Percentiles rank a stretch among this genome's conserved stretches.
Evolutionary conservation across 208 protist genomes (phyloP).

Genomic region (Acanthamoeba quina): DNA sequence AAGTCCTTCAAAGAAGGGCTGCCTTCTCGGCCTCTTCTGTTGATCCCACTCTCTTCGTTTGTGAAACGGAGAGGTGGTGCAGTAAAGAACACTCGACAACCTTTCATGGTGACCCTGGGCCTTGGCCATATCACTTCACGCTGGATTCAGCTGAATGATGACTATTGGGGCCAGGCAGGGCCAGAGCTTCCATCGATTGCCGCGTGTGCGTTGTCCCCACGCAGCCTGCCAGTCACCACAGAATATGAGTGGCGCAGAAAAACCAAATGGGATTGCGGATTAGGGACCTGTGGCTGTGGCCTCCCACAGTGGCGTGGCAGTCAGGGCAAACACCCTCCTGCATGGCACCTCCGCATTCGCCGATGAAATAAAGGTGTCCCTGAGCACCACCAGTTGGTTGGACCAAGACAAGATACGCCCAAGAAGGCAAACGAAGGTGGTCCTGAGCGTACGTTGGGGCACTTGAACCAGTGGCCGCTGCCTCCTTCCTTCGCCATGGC

Average conservation of each 20-base stretch:
- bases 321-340: slow-evolving; percentile 78
- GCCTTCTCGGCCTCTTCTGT: too few species aligned
- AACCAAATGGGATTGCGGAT: neutral
- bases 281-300: slow-evolving; percentile 47
- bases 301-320: slow-evolving; percentile 81
- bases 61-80: too few species aligned
- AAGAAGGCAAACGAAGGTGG: neutral
- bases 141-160: too few species aligned
- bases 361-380: slow-evolving; percentile 84
- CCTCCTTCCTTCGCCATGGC: slow-evolving; percentile 59
- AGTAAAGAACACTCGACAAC: too few species aligned
- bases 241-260: neutral
- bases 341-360: slow-evolving; percentile 88
- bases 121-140: too few species aligned
- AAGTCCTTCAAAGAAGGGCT: too few species aligned
- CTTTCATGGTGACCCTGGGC: too few species aligned
- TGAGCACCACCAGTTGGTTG: slow-evolving; percentile 11
- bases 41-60: too few species aligned
- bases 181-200: neutral
- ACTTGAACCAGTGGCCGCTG: slow-evolving; percentile 51
- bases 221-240: neutral
- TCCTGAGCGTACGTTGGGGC: neutral
- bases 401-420: neutral
- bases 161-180: neutral
- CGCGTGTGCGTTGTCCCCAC: neutral